A percentile compares a stretch with the other conserved stretches of the same genome.
Conservation (phyloP, 2,329 filamentous ascomycete species). For the Ceratocystis harringtonii region DNA sequence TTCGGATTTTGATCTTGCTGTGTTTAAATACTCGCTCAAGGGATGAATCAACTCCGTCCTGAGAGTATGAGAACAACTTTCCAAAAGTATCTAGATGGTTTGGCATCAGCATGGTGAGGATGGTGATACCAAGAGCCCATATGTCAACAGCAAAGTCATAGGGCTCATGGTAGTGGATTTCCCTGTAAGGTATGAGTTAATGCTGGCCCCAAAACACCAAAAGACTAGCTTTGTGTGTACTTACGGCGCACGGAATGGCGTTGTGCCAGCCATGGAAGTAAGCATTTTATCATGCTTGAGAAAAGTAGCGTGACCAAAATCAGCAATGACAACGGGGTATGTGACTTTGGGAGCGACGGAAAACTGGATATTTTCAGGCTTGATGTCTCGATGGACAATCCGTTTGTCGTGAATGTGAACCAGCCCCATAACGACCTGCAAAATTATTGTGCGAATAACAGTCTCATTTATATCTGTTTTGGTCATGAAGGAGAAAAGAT, state of each 20-base stretch:
- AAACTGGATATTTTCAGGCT: slow-evolving; percentile 39
- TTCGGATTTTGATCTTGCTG: slow-evolving; percentile 3
- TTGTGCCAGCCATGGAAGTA: slow-evolving; percentile 32
- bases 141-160: slow-evolving; percentile 33
- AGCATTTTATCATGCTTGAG: slow-evolving; percentile 28
- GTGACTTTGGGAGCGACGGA: slow-evolving; percentile 30
- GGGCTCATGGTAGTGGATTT: slow-evolving; percentile 23
- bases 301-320: slow-evolving; percentile 37
- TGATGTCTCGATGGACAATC: slow-evolving; percentile 39
- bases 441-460: slow-evolving; percentile 26
- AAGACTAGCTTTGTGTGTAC: slow-evolving; percentile 19
- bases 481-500: slow-evolving; percentile 35
- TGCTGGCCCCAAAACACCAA: not conserved
- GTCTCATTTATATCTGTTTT: slow-evolving; percentile 6
- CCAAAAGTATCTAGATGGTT: not conserved
- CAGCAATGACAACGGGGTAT: slow-evolving; percentile 35
- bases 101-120: slow-evolving; percentile 25
- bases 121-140: slow-evolving; percentile 37
- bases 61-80: not conserved
- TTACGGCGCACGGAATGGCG: slow-evolving; percentile 36
- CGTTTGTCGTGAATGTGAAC: slow-evolving; percentile 35
- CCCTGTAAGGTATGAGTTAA: slow-evolving; percentile 24
- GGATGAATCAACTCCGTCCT: not conserved
- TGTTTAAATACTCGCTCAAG: not conserved
- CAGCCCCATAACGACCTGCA: slow-evolving; percentile 34